phyloP scores from a whole-genome alignment of 345 rosid genomes.

The Excoecaria agallocha region DNA sequence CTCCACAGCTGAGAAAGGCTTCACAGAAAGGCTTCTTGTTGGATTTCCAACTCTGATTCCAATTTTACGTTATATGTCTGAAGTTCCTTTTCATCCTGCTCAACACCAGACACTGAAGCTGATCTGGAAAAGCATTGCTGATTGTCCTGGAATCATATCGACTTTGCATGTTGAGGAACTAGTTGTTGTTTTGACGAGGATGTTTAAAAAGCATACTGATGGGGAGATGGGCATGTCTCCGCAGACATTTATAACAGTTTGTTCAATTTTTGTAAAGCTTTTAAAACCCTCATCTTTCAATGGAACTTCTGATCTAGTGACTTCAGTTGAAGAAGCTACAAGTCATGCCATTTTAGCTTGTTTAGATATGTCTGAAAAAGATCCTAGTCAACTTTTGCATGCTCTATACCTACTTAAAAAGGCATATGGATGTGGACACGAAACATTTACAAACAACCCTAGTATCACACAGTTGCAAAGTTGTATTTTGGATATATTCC shows the following conservation, averaged over 20 bases:
- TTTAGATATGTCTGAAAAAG: conserved; percentile 48
- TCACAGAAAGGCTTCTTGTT: conserved; percentile 64
- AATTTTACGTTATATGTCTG: conserved; percentile 59
- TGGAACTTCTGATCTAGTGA: conserved; percentile 38
- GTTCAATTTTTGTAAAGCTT: conserved; percentile 63
- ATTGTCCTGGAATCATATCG: conserved; percentile 67
- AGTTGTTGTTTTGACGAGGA: conserved; percentile 49
- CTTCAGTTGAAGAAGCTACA: conserved; percentile 54
- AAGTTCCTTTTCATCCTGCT: conserved; percentile 81
- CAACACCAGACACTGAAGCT: conserved; percentile 70
- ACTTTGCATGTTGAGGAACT: conserved; percentile 65
- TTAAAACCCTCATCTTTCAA: conserved; percentile 49
- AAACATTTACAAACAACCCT: conserved; percentile 29
- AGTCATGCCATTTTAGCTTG: conserved; percentile 65
- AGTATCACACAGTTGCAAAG: conserved; percentile 37
- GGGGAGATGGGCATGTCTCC: conserved; percentile 64
- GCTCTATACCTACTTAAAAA: conserved; percentile 70
- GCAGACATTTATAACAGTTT: conserved; percentile 52
- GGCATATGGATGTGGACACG: conserved; percentile 49
- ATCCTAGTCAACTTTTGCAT: conserved; percentile 56
- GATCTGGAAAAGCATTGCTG: conserved; percentile 51
- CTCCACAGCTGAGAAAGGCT: conserved; percentile 53
- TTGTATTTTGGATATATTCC: conserved; percentile 51
- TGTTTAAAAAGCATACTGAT: conserved; percentile 62
- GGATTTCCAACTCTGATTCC: conserved; percentile 77